Conservation (phyloP, 2,329 filamentous ascomycete species). For the Teratosphaeria gauchensis region DNA sequence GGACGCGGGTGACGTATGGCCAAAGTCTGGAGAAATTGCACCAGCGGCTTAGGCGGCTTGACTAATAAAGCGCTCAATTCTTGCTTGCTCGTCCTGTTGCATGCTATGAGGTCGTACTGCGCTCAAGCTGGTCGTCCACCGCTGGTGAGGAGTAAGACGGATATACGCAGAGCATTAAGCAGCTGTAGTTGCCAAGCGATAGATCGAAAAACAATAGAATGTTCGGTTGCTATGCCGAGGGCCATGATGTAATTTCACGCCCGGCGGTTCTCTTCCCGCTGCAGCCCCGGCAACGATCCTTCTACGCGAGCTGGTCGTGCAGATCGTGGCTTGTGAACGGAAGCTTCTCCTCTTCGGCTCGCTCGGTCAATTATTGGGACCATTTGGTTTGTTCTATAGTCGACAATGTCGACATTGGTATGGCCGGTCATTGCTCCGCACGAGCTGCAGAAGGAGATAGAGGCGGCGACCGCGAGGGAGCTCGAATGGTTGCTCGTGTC, state of each 20-base stretch:
- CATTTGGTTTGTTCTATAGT: too few relatives aligned
- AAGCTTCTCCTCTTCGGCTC: neutral
- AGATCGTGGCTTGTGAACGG: neutral
- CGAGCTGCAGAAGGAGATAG: conserved; percentile 43
- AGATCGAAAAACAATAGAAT: neutral
- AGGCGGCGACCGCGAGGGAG: conserved; percentile 46
- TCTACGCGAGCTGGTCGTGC: neutral
- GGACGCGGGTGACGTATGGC: neutral
- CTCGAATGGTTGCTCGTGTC: conserved; percentile 55
- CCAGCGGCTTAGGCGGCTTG: neutral
- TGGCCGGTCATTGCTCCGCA: conserved; percentile 48
- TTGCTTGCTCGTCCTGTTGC: neutral
- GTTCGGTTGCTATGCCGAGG: neutral
- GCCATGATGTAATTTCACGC: neutral
- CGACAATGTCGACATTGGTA: conserved; percentile 49
- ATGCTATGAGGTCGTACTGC: neutral
- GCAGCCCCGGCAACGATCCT: neutral
- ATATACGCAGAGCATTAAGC: neutral
- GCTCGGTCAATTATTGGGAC: neutral
- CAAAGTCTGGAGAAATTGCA: neutral
- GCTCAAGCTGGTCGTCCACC: neutral
- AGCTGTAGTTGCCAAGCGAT: too few relatives aligned
- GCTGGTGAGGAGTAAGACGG: neutral
- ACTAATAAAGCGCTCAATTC: neutral
- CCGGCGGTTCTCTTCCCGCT: neutral